phyloP scores from a whole-genome alignment of 208 protist species.

The Novymonas esmeraldas region DNA sequence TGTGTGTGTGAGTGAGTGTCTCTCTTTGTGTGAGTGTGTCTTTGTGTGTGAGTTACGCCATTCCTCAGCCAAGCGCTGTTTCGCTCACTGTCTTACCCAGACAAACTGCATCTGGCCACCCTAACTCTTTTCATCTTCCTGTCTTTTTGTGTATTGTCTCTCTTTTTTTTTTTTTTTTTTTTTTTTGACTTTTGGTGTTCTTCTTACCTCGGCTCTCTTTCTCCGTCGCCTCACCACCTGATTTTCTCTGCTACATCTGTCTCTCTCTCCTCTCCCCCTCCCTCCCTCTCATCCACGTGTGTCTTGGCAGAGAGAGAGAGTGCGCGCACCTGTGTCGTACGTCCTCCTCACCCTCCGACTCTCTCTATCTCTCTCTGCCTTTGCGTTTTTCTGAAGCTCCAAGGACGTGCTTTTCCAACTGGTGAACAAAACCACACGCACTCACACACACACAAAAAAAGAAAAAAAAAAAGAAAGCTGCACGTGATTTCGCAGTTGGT shows the following conservation, averaged over 20 bases:
- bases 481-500: too few relatives aligned
- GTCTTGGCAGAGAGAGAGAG: background rate
- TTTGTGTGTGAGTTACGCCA: too few relatives aligned
- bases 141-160: background rate
- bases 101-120: too few relatives aligned
- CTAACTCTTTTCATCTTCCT: constrained; percentile 2
- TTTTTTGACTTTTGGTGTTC: background rate
- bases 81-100: too few relatives aligned
- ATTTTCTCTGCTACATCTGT: constrained; percentile 1
- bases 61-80: too few relatives aligned
- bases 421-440: constrained; percentile 2
- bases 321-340: background rate
- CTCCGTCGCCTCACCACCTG: too few relatives aligned
- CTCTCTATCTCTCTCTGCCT: background rate
- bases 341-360: too few relatives aligned
- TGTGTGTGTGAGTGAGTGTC: too few relatives aligned
- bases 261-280: background rate
- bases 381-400: too few relatives aligned
- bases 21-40: too few relatives aligned
- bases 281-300: background rate
- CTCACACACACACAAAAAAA: constrained; percentile 9
- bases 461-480: background rate
- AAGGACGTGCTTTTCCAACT: background rate
- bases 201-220: constrained; percentile 1
- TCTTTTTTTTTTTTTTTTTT: background rate